Evolutionary conservation across 257 asterid species (phyloP), one percentile per base, ranked within the genome.

Genomic region (Jacaranda copaia): DNA sequence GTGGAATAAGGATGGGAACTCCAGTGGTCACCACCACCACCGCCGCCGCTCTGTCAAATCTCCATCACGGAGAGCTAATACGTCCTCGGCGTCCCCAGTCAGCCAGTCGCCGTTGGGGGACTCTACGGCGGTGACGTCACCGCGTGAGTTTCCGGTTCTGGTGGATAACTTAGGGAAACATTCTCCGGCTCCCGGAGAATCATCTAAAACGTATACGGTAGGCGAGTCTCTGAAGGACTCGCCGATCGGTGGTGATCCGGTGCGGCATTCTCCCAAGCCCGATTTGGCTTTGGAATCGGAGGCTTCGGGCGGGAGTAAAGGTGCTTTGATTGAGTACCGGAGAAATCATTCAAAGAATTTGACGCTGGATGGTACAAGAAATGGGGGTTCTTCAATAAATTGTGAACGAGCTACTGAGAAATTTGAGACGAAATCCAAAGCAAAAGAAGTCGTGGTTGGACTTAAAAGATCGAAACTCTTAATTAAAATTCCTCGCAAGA

Each of bases 1-100:
- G 59, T 91, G 96, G 96, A 91, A 83, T 73, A 90, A 87, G 89
- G 87, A 86, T 76, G 80, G 84, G n/a, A 81, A 77, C 65, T 71
- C 90, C 71, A 58, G 62, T 77, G 84, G 82, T 14, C 79, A 70
- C 64, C 85, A 82, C 64, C 85, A 82, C 87, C 84, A 74, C 52
- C 91, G 91, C 78, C 88, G 92, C 79, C 89, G 92, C 69, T 81
- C 90, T 67, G 59, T 64, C 62, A 88, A 89, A 69, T 85, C 91
- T 70, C 91, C 88, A 42, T 79, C 85, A 2, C 84, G 88, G 67
- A 72, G 83, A 32, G 85, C 84, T 7, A 73, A 40, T 60, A 42
- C 85, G 49, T 66, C 88, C 1, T n/a, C 87, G 16, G 71, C 82
- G 32, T 87, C 97, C 62, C 89, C 91, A 18, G 55, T 76, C 60